Conservation (phyloP, 2,329 filamentous ascomycete genomes). For the Alternaria brassicicola region DNA sequence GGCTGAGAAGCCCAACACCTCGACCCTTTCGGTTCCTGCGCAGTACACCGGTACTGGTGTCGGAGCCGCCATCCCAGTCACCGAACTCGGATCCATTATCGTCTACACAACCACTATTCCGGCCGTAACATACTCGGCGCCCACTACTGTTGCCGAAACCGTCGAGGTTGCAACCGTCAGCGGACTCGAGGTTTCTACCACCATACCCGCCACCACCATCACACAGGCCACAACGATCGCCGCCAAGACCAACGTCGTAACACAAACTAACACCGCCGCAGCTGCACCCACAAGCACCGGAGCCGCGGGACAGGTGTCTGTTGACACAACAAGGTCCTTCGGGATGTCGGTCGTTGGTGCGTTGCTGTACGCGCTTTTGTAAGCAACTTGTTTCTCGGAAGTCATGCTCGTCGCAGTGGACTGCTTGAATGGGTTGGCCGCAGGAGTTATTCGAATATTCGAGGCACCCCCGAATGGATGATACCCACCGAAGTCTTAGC, state of each 20-base stretch:
- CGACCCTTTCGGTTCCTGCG: constrained; percentile 52
- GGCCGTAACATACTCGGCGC: constrained; percentile 33
- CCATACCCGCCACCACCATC: constrained; percentile 29
- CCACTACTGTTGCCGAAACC: constrained; percentile 29
- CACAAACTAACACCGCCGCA: constrained; percentile 21
- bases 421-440: neutral
- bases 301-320: constrained; percentile 25
- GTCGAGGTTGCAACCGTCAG: constrained; percentile 26
- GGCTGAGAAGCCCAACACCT: constrained; percentile 52
- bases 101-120: constrained; percentile 44
- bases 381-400: neutral
- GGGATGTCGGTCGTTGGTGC: constrained; percentile 35
- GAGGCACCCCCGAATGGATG: constrained; percentile 19
- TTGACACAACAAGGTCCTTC: constrained; percentile 26
- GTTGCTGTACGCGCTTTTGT: constrained; percentile 33
- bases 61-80: constrained; percentile 55
- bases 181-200: constrained; percentile 25
- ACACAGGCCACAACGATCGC: constrained; percentile 32
- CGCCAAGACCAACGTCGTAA: constrained; percentile 26
- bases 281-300: constrained; percentile 26
- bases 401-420: neutral
- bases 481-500: constrained; percentile 25
- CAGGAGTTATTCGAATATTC: neutral
- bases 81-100: constrained; percentile 49
- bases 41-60: constrained; percentile 56